Evolutionary conservation across 1,284 basidiomycete genomes (phyloP).

Genomic region (Stygiomarasmius scandens): DNA sequence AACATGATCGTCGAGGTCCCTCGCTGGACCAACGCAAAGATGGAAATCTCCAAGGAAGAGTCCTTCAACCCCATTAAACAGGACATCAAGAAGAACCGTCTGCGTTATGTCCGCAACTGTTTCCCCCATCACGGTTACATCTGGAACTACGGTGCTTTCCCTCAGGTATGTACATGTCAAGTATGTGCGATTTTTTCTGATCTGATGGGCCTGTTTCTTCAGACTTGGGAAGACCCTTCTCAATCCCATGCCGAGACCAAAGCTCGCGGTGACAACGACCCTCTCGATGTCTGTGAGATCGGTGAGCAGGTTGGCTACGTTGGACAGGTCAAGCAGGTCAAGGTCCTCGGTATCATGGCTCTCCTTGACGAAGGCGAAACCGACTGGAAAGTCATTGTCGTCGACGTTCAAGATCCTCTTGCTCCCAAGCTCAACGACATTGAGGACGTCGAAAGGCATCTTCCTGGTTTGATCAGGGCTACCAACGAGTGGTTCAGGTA

Average conservation of each 20-base stretch:
- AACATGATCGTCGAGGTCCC: constrained; percentile 99
- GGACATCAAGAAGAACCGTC: constrained; percentile 94
- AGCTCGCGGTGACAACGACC: constrained; percentile 99
- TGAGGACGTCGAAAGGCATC: constrained; percentile 98
- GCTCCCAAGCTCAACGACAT: constrained; percentile 98
- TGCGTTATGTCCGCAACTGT: constrained; percentile 98
- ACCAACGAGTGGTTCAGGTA: constrained; percentile 98
- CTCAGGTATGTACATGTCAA: constrained; percentile 62
- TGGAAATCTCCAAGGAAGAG: constrained; percentile 99
- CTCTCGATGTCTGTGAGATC: constrained; percentile 99
- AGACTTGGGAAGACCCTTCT: constrained; percentile 99
- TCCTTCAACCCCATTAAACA: constrained; percentile 99
- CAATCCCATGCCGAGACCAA: constrained; percentile 94
- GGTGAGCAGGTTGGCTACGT: constrained; percentile 98
- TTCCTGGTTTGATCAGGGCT: constrained; percentile 94
- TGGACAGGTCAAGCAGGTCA: constrained; percentile 99
- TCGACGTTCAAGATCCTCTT: constrained; percentile 95
- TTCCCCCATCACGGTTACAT: constrained; percentile 99
- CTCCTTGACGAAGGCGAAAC: constrained; percentile 98
- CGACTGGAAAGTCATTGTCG: constrained; percentile 98
- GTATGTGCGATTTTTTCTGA: not conserved
- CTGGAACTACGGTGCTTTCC: constrained; percentile 99
- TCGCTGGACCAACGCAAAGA: constrained; percentile 99
- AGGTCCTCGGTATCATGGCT: constrained; percentile 99
- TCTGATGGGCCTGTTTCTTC: constrained; percentile 6